A percentile compares a stretch with the other conserved stretches of the same genome.
Conservation (phyloP, 345 rosid genomes). For the Salix brachista region DNA sequence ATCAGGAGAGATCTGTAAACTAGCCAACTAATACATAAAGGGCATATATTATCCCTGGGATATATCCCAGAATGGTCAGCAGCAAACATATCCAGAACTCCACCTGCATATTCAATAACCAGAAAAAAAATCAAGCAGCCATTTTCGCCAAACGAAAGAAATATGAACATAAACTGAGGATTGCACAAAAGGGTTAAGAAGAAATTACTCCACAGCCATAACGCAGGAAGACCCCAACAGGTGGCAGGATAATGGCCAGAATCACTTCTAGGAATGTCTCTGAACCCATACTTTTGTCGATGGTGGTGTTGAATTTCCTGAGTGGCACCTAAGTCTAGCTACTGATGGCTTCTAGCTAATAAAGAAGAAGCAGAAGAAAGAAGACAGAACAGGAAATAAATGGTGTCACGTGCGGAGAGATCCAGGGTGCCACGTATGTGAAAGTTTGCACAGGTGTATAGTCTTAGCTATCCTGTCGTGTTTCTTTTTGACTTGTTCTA, state of each 20-base stretch:
- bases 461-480: neutral
- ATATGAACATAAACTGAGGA: neutral
- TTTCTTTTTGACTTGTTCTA: neutral
- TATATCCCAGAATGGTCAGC: slow-evolving; percentile 69
- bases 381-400: neutral
- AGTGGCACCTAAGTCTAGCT: neutral
- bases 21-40: slow-evolving; percentile 73
- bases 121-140: neutral
- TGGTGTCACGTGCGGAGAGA: neutral
- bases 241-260: slow-evolving; percentile 82
- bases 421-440: slow-evolving; percentile 5
- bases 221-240: slow-evolving; percentile 92
- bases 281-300: slow-evolving; percentile 48
- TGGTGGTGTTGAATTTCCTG: neutral
- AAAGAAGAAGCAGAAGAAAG: too few species aligned
- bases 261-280: slow-evolving; percentile 78
- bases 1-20: neutral
- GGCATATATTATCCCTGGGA: slow-evolving; percentile 89
- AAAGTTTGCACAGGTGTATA: slow-evolving; percentile 1
- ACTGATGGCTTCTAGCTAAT: neutral
- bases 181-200: neutral
- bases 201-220: slow-evolving; percentile 75
- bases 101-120: slow-evolving; percentile 42
- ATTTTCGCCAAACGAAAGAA: neutral
- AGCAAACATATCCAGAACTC: slow-evolving; percentile 86